Conservation (phyloP, 2,329 filamentous ascomycete genomes). For the Macrophomina pseudophaseolina region DNA sequence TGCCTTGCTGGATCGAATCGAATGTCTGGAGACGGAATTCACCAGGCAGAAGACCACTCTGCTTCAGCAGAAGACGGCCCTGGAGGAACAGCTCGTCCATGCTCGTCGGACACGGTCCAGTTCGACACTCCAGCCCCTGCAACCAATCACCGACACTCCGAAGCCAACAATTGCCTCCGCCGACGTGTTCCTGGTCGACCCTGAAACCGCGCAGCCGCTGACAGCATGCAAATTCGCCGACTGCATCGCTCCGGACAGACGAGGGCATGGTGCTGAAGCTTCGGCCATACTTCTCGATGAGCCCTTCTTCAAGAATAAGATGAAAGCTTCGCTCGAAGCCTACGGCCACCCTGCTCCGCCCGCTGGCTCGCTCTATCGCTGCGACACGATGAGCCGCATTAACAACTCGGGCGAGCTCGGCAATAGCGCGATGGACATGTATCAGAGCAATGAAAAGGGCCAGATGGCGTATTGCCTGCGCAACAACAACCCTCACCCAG, state of each 20-base stretch:
- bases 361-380: conserved; percentile 8
- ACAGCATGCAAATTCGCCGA: neutral
- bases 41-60: conserved; percentile 29
- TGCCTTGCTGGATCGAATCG: conserved; percentile 36
- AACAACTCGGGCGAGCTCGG: neutral
- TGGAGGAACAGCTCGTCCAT: conserved; percentile 48
- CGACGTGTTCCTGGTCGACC: conserved; percentile 9
- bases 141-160: conserved; percentile 15
- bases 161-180: conserved; percentile 10
- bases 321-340: neutral
- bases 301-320: neutral
- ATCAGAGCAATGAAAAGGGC: conserved; percentile 15
- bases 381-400: conserved; percentile 19
- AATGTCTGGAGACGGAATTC: conserved; percentile 26
- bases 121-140: conserved; percentile 14
- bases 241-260: neutral
- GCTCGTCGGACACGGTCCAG: conserved; percentile 15
- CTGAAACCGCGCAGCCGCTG: neutral
- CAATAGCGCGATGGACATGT: conserved; percentile 8
- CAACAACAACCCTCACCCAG: neutral
- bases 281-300: neutral
- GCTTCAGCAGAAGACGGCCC: conserved; percentile 42
- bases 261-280: neutral
- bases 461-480: conserved; percentile 20
- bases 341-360: neutral